Conservation (phyloP, 257 asterid genomes). For the Gardenia jasminoides region DNA sequence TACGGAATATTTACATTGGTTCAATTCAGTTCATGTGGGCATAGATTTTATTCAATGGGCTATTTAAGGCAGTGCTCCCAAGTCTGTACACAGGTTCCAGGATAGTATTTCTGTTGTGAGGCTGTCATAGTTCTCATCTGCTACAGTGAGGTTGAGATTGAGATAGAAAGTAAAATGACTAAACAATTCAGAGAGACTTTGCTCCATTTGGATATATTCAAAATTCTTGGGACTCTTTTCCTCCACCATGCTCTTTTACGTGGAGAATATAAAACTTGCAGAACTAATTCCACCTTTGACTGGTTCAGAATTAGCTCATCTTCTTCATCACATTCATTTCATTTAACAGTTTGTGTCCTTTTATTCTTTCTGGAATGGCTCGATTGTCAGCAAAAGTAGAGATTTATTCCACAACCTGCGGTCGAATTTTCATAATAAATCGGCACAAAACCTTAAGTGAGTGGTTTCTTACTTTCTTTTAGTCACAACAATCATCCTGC, state of each 20-base stretch:
- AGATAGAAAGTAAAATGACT: neutral
- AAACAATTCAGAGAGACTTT: too few relatives aligned
- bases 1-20: neutral
- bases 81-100: too few relatives aligned
- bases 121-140: too few relatives aligned
- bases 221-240: neutral
- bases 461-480: too few relatives aligned
- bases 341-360: neutral
- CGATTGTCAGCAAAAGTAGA: neutral
- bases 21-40: too few relatives aligned
- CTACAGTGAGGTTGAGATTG: too few relatives aligned
- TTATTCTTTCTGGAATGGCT: constrained; percentile 12
- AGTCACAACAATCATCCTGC: too few relatives aligned
- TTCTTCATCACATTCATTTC: constrained; percentile 5
- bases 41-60: too few relatives aligned
- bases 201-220: neutral
- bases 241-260: neutral
- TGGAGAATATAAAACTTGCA: constrained; percentile 14
- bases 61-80: too few relatives aligned
- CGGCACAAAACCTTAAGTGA: too few relatives aligned
- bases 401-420: neutral
- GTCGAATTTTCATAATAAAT: too few relatives aligned
- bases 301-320: neutral
- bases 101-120: too few relatives aligned
- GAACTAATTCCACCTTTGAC: constrained; percentile 17